Evolutionary conservation across 148 eudicot genomes (phyloP).

Genomic region (Pouteria glomerata): DNA sequence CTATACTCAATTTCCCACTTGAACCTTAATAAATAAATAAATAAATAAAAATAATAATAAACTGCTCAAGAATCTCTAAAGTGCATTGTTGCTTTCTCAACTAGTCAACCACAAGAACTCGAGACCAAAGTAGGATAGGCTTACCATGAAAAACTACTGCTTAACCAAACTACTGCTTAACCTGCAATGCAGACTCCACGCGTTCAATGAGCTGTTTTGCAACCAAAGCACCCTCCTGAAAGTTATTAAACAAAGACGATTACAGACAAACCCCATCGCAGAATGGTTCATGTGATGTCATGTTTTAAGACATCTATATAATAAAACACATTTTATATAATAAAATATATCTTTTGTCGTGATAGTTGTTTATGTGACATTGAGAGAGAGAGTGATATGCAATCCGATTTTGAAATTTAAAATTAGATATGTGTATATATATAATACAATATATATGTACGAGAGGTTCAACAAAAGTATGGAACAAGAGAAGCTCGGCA

Average conservation of each 20-base stretch:
- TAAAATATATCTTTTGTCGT: too few relatives aligned
- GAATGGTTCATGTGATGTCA: too few relatives aligned
- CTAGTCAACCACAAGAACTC: not conserved
- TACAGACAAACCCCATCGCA: not conserved
- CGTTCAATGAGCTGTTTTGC: conserved; percentile 52
- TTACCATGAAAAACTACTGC: conserved; percentile 8
- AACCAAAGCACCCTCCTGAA: conserved; percentile 63
- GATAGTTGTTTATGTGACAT: too few relatives aligned
- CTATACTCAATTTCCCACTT: not conserved
- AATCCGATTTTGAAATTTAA: too few relatives aligned
- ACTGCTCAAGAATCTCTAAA: not conserved
- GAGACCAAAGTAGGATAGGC: not conserved
- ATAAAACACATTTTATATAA: too few relatives aligned
- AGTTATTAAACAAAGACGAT: conserved; percentile 1
- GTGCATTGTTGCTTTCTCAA: not conserved
- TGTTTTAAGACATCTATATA: too few relatives aligned
- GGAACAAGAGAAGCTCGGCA: too few relatives aligned
- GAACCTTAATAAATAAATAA: not conserved
- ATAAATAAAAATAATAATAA: not conserved
- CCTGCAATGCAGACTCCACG: conserved; percentile 44
- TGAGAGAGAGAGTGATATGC: too few relatives aligned
- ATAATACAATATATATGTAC: too few relatives aligned
- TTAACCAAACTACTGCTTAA: conserved; percentile 33
- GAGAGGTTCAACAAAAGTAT: too few relatives aligned
- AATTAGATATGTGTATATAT: too few relatives aligned